A percentile compares a stretch with the other conserved stretches of the same genome.
Conservation (phyloP, 2,329 filamentous ascomycete species). For the Aspergillus bombycis region DNA sequence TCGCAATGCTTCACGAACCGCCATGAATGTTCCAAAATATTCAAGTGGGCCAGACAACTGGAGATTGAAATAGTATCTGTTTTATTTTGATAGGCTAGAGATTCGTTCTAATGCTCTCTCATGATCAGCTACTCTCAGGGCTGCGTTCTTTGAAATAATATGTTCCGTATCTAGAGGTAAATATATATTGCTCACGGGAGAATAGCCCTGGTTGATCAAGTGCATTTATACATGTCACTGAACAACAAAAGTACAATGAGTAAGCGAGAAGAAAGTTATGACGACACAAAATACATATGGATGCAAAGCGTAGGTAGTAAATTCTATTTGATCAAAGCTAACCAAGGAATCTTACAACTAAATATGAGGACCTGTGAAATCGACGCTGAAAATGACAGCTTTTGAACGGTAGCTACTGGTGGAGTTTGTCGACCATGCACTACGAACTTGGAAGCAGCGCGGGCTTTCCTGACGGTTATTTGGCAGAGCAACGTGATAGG, state of each 20-base stretch:
- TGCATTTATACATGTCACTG: neutral
- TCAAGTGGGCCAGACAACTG: neutral
- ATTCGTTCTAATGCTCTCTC: neutral
- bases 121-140: neutral
- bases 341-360: neutral
- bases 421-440: too few species aligned
- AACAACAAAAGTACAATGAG: neutral
- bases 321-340: neutral
- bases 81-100: too few species aligned
- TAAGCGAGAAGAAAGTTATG: neutral
- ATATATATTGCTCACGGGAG: too few species aligned
- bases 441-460: too few species aligned
- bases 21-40: slow-evolving; percentile 7
- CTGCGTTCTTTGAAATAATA: too few species aligned
- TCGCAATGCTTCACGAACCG: neutral
- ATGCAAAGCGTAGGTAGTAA: neutral
- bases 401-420: too few species aligned
- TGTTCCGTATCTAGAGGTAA: too few species aligned
- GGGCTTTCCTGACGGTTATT: too few species aligned
- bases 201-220: too few species aligned
- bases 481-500: too few species aligned
- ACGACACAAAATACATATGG: neutral
- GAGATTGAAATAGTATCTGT: neutral
- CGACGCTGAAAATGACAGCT: too few species aligned
- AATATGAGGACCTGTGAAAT: too few species aligned